Conservation (phyloP, 176 grass and related monocot genomes). For the Oryza glaberrima region DNA sequence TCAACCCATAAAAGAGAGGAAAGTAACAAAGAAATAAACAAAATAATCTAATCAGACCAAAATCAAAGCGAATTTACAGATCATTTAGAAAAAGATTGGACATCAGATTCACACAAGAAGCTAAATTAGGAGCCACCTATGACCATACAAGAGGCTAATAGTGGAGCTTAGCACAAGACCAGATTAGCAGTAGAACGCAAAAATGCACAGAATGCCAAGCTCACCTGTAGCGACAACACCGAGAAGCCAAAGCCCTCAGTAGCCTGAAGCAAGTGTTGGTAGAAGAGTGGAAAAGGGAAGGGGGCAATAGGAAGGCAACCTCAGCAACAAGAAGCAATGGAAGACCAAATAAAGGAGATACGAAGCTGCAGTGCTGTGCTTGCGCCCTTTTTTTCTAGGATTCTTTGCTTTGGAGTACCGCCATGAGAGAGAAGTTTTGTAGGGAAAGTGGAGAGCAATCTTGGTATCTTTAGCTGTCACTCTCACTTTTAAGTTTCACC, state of each 20-base stretch:
- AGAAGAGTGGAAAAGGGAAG: background rate
- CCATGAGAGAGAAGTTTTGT: background rate
- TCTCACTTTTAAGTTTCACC: background rate
- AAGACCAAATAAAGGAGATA: constrained; percentile 8
- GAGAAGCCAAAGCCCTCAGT: background rate
- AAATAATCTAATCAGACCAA: background rate
- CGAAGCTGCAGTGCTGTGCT: background rate
- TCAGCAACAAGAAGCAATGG: background rate
- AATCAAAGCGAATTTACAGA: background rate
- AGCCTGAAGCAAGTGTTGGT: background rate
- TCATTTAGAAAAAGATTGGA: background rate
- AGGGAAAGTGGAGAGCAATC: background rate
- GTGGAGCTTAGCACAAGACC: background rate
- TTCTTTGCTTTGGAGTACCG: constrained; percentile 32
- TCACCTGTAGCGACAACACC: background rate
- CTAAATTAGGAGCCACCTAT: background rate
- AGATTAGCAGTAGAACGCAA: background rate
- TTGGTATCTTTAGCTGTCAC: constrained; percentile 8
- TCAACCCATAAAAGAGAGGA: background rate
- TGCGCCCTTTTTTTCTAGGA: constrained; percentile 28
- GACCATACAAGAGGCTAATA: background rate
- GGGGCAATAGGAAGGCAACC: constrained; percentile 21
- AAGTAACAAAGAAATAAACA: background rate
- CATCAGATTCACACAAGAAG: background rate
- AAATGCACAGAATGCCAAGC: background rate